A percentile compares a stretch with the other conserved stretches of the same genome.
phyloP scores from a whole-genome alignment of 352 stramenopile species.

The Phytophthora hybrid region DNA sequence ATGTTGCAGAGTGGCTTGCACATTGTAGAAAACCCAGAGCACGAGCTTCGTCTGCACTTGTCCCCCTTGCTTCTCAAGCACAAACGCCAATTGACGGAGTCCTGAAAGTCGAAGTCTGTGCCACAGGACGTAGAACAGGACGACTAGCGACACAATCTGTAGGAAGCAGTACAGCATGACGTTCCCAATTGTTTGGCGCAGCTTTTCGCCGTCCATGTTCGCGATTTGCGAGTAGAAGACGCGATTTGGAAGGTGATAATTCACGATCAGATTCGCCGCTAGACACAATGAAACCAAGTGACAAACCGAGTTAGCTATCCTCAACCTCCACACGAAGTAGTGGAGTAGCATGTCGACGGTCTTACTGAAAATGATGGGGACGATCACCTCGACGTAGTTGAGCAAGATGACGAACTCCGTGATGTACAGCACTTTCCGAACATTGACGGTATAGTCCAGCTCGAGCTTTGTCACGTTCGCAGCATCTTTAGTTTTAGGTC shows the following conservation, averaged over 20 bases:
- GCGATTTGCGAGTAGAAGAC: constrained; percentile 42
- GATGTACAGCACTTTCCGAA: constrained; percentile 45
- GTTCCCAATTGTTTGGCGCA: constrained; percentile 30
- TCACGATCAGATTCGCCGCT: constrained; percentile 35
- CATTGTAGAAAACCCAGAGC: constrained; percentile 53
- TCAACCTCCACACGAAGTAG: too few species aligned
- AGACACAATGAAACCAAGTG: neutral
- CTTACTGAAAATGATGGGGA: constrained; percentile 54
- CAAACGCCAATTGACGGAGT: constrained; percentile 45
- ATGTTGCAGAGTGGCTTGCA: constrained; percentile 41
- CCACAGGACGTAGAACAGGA: constrained; percentile 34
- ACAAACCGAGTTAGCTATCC: too few species aligned
- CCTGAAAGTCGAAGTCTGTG: constrained; percentile 36
- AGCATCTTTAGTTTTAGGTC: neutral
- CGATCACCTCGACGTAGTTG: constrained; percentile 52
- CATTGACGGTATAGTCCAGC: constrained; percentile 28
- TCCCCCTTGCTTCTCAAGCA: constrained; percentile 42
- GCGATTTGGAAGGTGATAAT: constrained; percentile 47
- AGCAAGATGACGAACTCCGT: constrained; percentile 56
- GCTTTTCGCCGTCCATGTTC: constrained; percentile 19
- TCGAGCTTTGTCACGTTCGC: constrained; percentile 11
- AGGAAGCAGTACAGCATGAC: constrained; percentile 49
- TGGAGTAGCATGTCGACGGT: neutral
- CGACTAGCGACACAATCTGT: constrained; percentile 48
- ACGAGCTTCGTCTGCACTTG: constrained; percentile 49